These are phyloP conservation scores for Alternaria arborescens DNA, from an alignment of 2,329 filamentous ascomycete species.

Conservation along the genomic window DNA sequence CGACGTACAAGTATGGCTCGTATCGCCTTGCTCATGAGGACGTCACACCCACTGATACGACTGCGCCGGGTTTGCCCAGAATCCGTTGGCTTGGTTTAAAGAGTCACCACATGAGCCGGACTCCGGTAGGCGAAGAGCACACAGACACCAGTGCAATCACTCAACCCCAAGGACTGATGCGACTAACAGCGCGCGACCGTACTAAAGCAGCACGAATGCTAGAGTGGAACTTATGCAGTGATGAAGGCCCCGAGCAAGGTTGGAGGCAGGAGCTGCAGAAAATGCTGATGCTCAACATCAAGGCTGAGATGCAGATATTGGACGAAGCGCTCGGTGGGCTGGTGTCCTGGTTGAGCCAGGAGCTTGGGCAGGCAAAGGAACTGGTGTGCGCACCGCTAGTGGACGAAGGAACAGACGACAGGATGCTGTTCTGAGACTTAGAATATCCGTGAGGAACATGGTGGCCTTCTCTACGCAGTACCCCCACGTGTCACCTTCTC, in stretches of 20 bases:
- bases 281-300: constrained; percentile 78
- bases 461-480: neutral
- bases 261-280: constrained; percentile 69
- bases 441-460: neutral
- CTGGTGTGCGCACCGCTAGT: constrained; percentile 2
- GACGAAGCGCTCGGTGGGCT: constrained; percentile 55
- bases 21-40: constrained; percentile 68
- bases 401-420: constrained; percentile 29
- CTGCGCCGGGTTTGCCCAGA: constrained; percentile 52
- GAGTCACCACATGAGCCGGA: constrained; percentile 41
- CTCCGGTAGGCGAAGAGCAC: constrained; percentile 21
- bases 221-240: constrained; percentile 48
- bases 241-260: constrained; percentile 48
- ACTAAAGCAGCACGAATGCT: constrained; percentile 65
- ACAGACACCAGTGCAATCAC: constrained; percentile 17
- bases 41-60: constrained; percentile 49
- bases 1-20: constrained; percentile 78
- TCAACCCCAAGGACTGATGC: constrained; percentile 56
- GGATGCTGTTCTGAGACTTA: constrained; percentile 35
- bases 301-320: constrained; percentile 79
- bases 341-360: constrained; percentile 39
- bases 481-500: constrained; percentile 4
- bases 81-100: constrained; percentile 73
- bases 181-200: constrained; percentile 66
- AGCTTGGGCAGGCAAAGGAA: constrained; percentile 26